These are phyloP conservation scores for Tylopilus sp. DNA, from an alignment of 768 basidiomycete species.

Conservation along the genomic window DNA sequence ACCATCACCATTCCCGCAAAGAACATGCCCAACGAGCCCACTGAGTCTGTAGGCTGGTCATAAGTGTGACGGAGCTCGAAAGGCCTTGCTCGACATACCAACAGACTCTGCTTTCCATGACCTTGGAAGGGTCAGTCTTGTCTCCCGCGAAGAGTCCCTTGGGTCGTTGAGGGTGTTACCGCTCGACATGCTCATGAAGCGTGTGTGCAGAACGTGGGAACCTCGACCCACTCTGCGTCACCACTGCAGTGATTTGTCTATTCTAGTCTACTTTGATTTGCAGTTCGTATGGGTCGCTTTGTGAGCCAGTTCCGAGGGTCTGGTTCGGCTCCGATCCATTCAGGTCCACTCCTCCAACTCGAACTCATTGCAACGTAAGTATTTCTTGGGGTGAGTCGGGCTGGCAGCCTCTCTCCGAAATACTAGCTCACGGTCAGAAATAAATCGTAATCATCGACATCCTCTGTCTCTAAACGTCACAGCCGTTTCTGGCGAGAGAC, in stretches of 20 bases:
- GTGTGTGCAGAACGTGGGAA: constrained; percentile 8
- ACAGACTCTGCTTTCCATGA: constrained; percentile 58
- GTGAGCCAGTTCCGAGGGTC: neutral
- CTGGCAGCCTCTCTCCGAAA: too few relatives aligned
- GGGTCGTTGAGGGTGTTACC: constrained; percentile 47
- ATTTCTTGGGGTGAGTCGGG: too few relatives aligned
- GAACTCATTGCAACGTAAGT: too few relatives aligned
- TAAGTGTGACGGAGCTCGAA: neutral
- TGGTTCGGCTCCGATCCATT: neutral
- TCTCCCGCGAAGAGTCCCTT: constrained; percentile 61
- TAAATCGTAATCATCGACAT: too few relatives aligned
- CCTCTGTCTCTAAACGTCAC: neutral
- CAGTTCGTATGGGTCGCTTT: neutral
- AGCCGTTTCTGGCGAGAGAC: neutral
- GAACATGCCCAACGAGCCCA: constrained; percentile 62
- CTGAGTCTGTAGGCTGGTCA: constrained; percentile 36
- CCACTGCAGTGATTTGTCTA: too few relatives aligned
- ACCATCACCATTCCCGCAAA: constrained; percentile 61
- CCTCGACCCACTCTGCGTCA: neutral
- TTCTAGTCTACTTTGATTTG: neutral
- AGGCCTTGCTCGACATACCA: constrained; percentile 33
- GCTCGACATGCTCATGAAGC: constrained; percentile 29
- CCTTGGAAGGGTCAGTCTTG: constrained; percentile 53
- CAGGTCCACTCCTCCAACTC: neutral
- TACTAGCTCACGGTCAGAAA: too few relatives aligned